Evolutionary conservation across 495 filamentous ascomycete species (phyloP).

Genomic region (Extremus antarcticus): DNA sequence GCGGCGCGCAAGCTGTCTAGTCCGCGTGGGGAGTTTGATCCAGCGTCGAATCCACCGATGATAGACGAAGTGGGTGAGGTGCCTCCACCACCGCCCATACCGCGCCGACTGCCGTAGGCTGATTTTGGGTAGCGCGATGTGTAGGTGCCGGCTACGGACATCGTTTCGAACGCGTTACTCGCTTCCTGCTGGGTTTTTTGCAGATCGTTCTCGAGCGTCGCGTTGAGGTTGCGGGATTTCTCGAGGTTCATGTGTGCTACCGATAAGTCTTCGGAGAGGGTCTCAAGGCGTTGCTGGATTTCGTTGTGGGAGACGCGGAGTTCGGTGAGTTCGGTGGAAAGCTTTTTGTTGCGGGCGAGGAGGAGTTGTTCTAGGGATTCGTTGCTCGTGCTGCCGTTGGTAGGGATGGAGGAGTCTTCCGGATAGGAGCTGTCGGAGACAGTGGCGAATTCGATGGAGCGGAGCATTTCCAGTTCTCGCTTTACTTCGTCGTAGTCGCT

Average conservation of each 20-base stretch:
- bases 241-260: slow-evolving; percentile 77
- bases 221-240: slow-evolving; percentile 69
- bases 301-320: slow-evolving; percentile 91
- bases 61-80: slow-evolving; percentile 95
- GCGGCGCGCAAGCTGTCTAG: slow-evolving; percentile 52
- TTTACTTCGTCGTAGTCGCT: slow-evolving; percentile 94
- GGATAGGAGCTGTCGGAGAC: slow-evolving; percentile 25
- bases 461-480: slow-evolving; percentile 88
- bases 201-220: slow-evolving; percentile 87
- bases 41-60: slow-evolving; percentile 83
- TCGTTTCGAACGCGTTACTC: slow-evolving; percentile 67
- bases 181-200: slow-evolving; percentile 75
- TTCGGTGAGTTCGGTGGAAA: slow-evolving; percentile 84
- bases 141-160: slow-evolving; percentile 91
- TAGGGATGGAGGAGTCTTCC: slow-evolving; percentile 25
- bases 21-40: slow-evolving; percentile 31
- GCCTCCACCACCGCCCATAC: slow-evolving; percentile 39
- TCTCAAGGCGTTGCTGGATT: slow-evolving; percentile 67
- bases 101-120: slow-evolving; percentile 47
- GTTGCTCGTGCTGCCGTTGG: slow-evolving; percentile 42
- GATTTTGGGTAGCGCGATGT: slow-evolving; percentile 71
- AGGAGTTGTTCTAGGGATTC: slow-evolving; percentile 85
- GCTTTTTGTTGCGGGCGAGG: slow-evolving; percentile 87
- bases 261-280: slow-evolving; percentile 72
- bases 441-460: slow-evolving; percentile 91